These are phyloP conservation scores for Globisporangium abappressorium DNA, from an alignment of 352 stramenopile genomes.

Conservation along the genomic window DNA sequence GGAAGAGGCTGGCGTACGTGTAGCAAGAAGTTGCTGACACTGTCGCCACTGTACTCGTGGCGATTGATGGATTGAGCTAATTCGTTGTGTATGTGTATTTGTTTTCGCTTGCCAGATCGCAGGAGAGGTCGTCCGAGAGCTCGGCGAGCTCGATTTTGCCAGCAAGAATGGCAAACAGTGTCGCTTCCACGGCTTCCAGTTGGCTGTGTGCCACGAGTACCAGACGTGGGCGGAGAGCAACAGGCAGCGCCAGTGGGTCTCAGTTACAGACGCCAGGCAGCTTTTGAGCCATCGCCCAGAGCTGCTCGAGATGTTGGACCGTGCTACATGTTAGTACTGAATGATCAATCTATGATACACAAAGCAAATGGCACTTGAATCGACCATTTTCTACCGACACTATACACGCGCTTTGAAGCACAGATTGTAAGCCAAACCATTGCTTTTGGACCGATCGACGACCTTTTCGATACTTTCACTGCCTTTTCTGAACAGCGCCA, in stretches of 20 bases:
- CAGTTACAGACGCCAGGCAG: conserved; percentile 23
- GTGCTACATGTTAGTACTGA: background rate
- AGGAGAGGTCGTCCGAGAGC: conserved; percentile 31
- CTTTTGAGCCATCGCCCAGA: conserved; percentile 35
- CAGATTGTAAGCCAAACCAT: too few relatives aligned
- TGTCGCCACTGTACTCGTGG: background rate
- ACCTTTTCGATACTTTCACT: too few relatives aligned
- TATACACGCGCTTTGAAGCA: too few relatives aligned
- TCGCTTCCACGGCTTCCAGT: conserved; percentile 47
- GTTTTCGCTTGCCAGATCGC: conserved; percentile 27
- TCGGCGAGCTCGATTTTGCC: conserved; percentile 47
- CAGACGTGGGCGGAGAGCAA: conserved; percentile 56
- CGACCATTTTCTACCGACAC: too few relatives aligned
- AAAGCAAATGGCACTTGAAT: background rate
- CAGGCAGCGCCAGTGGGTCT: conserved; percentile 52
- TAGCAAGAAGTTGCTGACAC: too few relatives aligned
- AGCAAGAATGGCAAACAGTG: conserved; percentile 47
- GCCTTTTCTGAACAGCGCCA: too few relatives aligned
- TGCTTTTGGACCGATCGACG: too few relatives aligned
- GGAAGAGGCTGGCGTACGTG: conserved; percentile 89
- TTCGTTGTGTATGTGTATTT: background rate
- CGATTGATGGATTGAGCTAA: background rate
- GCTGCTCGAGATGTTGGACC: conserved; percentile 39
- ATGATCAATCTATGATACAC: too few relatives aligned
- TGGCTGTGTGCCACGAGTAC: conserved; percentile 38